Percentiles rank a stretch among this genome's conserved stretches.
Evolutionary conservation across 169 alveolate species (phyloP).

Genomic region (Perkinsus olseni): DNA sequence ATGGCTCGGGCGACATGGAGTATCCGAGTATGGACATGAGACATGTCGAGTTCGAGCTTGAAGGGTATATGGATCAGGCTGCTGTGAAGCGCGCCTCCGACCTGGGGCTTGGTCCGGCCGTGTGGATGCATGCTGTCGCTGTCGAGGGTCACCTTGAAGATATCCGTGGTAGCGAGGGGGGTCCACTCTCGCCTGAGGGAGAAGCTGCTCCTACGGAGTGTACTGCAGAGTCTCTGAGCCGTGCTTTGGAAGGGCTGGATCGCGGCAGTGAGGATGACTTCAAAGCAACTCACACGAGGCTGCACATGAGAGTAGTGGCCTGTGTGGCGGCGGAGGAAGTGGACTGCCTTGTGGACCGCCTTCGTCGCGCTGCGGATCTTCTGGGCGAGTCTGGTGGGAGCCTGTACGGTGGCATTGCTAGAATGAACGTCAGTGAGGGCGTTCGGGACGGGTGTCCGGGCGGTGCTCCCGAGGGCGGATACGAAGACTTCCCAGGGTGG

Average conservation of each 20-base stretch:
- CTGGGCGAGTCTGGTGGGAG: background rate
- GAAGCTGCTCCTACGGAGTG: too few species aligned
- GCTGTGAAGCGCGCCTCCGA: background rate
- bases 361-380: background rate
- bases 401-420: background rate
- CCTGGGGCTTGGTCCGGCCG: background rate
- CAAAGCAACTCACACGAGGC: background rate
- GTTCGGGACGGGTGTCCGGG: background rate
- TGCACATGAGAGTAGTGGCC: background rate
- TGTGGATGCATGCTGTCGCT: background rate
- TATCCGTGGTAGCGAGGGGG: too few species aligned
- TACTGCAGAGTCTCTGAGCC: background rate
- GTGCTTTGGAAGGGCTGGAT: background rate
- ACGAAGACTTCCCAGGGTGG: too few species aligned
- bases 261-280: background rate
- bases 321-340: background rate
- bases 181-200: too few species aligned
- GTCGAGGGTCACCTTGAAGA: too few species aligned
- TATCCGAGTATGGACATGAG: background rate
- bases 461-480: background rate
- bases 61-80: background rate
- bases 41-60: background rate
- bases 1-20: background rate
- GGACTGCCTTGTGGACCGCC: background rate
- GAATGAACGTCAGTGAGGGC: background rate